Conservation (phyloP, 768 basidiomycete genomes). For the Russula foetens region DNA sequence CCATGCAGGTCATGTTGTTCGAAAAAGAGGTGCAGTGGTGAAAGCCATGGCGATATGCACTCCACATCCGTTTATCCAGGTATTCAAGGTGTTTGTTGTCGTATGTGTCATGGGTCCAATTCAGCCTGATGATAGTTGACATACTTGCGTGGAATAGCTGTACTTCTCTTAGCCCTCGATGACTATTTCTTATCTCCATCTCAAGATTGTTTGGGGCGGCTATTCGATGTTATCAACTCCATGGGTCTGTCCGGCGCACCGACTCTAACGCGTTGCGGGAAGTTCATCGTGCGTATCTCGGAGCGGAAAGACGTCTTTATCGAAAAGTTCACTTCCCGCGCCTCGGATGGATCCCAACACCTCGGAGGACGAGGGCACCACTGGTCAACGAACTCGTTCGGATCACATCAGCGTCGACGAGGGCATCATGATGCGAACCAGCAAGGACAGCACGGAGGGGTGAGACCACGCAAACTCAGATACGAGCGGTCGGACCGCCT, state of each 20-base stretch:
- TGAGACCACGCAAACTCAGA: conserved; percentile 13
- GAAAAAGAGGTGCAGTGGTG: conserved; percentile 82
- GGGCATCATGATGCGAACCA: conserved; percentile 42
- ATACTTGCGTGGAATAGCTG: conserved; percentile 43
- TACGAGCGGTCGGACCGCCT: neutral
- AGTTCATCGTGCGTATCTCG: conserved; percentile 79
- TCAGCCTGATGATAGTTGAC: neutral
- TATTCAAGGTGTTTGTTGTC: conserved; percentile 70
- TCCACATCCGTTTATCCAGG: conserved; percentile 88
- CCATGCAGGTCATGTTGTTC: neutral
- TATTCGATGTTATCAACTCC: conserved; percentile 90
- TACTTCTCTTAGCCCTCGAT: conserved; percentile 88
- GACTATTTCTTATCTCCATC: conserved; percentile 90
- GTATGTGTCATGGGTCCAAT: neutral
- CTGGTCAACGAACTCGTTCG: conserved; percentile 25
- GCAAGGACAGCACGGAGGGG: conserved; percentile 4
- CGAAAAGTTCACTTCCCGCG: conserved; percentile 55
- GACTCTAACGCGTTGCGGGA: conserved; percentile 69
- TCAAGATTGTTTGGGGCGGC: conserved; percentile 78
- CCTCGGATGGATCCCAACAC: conserved; percentile 3
- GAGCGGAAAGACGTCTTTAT: conserved; percentile 90
- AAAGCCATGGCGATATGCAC: conserved; percentile 94
- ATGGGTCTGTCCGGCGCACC: conserved; percentile 84
- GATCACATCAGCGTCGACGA: conserved; percentile 68
- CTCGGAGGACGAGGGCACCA: conserved; percentile 9